Base-by-base conservation (phyloP, 805 yeast species). In the Candida sanyiensis region DNA sequence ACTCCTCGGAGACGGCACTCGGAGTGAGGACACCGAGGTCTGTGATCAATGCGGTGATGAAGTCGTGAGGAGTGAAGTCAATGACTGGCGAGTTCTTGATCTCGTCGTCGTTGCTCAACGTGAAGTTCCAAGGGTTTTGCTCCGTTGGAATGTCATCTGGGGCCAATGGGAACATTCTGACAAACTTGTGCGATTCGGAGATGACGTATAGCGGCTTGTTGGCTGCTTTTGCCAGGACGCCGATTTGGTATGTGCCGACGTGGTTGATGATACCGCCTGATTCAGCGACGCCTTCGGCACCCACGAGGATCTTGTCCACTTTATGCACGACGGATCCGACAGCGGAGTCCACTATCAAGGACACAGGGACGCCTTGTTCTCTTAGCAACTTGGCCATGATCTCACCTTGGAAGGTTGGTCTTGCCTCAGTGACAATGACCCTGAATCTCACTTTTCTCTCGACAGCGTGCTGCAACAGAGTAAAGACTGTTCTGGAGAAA, bases 241-340 rank as follows among this genome's bases (percentile, higher is more conserved):
- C 97, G 35, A 90, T 82, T 55, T 93, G 96, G 61, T 86, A 93
- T 2, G 95, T 81, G 6, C 99, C 99, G 45, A 93, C 80, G 50
- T 84, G 89, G 62, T 93, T 93, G 50, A 93, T 90, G 34, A 94
- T 87, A 24, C 99, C 99, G 40, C 99, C 99, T 58, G 94, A 83
- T 66, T 93, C 99, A 3, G 96, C 95, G 4, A 93, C 99, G 50
- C 99, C 99, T 63, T 93, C 98, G 1, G 98, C 98, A 39, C 99
- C 99, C 48, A 93, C 93, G 48, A 93, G 74, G 5, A 93, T 84
- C 61, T 93, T 90, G 64, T 90, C 95, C 11, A 89, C 88, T 59
- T 84, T 83, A 59, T 87, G 89, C 43, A 93, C 80, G 27, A 88
- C 86, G 50, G 80, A 87, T 0, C 97, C 97, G 11, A 90, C 97